These are phyloP conservation scores for Cystobasidium slooffiae DNA, from an alignment of 1,284 basidiomycete genomes.

Conservation along the genomic window DNA sequence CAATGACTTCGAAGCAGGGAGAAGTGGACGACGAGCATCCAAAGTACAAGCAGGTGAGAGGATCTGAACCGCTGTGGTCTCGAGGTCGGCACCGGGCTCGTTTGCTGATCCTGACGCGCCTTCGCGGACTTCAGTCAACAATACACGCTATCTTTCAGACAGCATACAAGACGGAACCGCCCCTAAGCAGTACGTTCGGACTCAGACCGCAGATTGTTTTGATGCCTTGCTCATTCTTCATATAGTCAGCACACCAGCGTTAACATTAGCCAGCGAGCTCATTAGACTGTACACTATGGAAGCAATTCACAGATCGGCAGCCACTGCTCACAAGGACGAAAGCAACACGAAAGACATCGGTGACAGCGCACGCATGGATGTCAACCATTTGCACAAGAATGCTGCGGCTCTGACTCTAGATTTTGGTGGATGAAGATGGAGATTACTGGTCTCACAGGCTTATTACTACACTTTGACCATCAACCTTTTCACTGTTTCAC, in stretches of 20 bases:
- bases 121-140: conserved; percentile 12
- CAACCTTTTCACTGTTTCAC: background rate
- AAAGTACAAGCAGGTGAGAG: conserved; percentile 22
- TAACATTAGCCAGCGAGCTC: conserved; percentile 29
- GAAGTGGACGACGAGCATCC: conserved; percentile 23
- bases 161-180: conserved; percentile 29
- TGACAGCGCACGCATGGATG: conserved; percentile 27
- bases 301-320: conserved; percentile 34
- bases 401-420: conserved; percentile 36
- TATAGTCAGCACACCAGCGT: conserved; percentile 32
- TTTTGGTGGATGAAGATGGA: conserved; percentile 24
- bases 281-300: conserved; percentile 37
- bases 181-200: conserved; percentile 13
- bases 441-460: no score
- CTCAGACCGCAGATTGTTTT: background rate
- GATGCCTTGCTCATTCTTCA: background rate
- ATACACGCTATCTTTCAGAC: conserved; percentile 35
- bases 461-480: background rate
- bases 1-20: conserved; percentile 4
- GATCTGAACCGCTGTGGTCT: background rate
- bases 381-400: conserved; percentile 34
- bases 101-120: background rate
- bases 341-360: conserved; percentile 12
- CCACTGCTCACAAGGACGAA: conserved; percentile 24
- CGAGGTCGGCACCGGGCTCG: background rate